Evolutionary conservation across 176 grass and related monocot genomes (phyloP).

Genomic region (Oryza rufipogon): DNA sequence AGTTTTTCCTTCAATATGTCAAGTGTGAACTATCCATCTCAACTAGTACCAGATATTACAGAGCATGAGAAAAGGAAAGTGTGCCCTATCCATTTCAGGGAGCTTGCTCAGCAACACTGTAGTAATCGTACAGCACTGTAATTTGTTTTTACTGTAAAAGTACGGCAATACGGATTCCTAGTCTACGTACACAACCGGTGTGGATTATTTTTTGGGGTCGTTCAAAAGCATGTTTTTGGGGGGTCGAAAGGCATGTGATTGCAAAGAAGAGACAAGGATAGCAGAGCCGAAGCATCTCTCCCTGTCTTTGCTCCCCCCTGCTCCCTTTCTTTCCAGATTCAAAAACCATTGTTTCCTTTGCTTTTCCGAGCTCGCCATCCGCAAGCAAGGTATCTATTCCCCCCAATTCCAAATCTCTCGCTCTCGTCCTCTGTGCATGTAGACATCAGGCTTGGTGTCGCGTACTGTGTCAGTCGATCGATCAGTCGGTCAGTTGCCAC

Average conservation of each 20-base stretch:
- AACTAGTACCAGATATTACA: not conserved
- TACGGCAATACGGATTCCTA: not conserved
- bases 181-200: constrained; percentile 14
- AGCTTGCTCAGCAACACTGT: not conserved
- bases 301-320: constrained; percentile 28
- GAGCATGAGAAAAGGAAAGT: not conserved
- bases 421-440: constrained; percentile 17
- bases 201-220: constrained; percentile 3
- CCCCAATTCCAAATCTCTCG: not conserved
- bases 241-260: constrained; percentile 46
- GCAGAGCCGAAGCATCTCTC: constrained; percentile 55
- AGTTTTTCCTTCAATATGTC: too few relatives aligned
- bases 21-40: too few relatives aligned
- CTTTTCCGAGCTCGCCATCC: constrained; percentile 55
- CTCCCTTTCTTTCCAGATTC: constrained; percentile 45
- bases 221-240: constrained; percentile 58
- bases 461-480: not conserved
- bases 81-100: not conserved
- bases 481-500: not conserved
- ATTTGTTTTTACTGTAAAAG: not conserved
- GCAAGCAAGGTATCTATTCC: constrained; percentile 90
- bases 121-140: not conserved
- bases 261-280: constrained; percentile 59
- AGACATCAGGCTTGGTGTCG: not conserved
- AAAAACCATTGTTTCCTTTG: constrained; percentile 38